These are phyloP conservation scores for Pestalotiopsis sp. DNA, from an alignment of 2,329 filamentous ascomycete genomes.

Conservation along the genomic window DNA sequence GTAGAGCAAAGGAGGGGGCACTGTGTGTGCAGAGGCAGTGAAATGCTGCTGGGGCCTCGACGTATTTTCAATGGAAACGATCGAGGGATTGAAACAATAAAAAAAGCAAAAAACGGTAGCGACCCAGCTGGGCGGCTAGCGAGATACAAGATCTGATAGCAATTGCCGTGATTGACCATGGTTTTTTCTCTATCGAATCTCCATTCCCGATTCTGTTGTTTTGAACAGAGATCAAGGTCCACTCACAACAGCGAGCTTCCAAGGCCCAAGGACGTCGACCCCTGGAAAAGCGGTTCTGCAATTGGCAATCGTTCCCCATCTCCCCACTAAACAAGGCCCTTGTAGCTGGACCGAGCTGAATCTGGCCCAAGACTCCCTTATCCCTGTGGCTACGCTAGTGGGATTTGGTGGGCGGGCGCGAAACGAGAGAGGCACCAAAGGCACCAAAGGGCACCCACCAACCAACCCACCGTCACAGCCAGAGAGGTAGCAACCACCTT, in stretches of 20 bases:
- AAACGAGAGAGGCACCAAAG: background rate
- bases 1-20: background rate
- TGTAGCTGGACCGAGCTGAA: constrained; percentile 16
- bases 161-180: constrained; percentile 6
- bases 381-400: background rate
- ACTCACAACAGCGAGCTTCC: background rate
- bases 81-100: background rate
- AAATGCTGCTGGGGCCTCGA: background rate
- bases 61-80: background rate
- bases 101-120: background rate
- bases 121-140: background rate
- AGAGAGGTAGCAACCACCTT: background rate
- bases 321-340: constrained; percentile 31
- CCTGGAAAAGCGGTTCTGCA: constrained; percentile 7
- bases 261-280: constrained; percentile 8
- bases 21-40: background rate
- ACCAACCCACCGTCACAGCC: background rate
- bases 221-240: constrained; percentile 7
- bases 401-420: background rate
- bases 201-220: background rate
- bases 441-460: background rate
- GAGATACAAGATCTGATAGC: background rate
- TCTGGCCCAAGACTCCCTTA: background rate
- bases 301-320: constrained; percentile 22
- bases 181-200: constrained; percentile 1